These are phyloP conservation scores for Jamesozyma jinghongensis DNA, from an alignment of 805 yeast genomes.

Conservation along the genomic window DNA sequence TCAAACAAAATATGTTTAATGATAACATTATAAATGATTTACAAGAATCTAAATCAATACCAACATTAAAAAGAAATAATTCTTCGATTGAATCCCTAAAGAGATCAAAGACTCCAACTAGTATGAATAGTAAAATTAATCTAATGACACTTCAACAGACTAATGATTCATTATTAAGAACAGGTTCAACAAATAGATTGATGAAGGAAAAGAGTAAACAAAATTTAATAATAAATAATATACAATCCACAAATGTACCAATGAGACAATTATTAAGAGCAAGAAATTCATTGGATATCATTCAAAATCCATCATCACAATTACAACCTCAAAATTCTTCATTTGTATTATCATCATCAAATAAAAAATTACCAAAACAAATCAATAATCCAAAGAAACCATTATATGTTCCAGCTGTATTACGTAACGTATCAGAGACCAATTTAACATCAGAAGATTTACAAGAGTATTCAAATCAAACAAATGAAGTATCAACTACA, in stretches of 20 bases:
- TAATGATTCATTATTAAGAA: background rate
- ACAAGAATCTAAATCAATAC: too few species aligned
- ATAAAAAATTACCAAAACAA: slow-evolving; percentile 41
- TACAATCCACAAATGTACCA: too few species aligned
- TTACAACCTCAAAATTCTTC: too few species aligned
- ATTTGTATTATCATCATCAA: too few species aligned
- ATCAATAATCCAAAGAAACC: slow-evolving; percentile 78
- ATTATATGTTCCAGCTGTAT: slow-evolving; percentile 82
- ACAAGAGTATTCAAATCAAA: background rate
- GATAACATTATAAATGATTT: background rate
- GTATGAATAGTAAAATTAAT: slow-evolving; percentile 3
- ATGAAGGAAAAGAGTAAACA: too few species aligned
- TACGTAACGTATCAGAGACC: slow-evolving; percentile 43
- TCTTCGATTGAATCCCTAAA: background rate
- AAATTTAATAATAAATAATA: too few species aligned
- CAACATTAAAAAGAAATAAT: background rate
- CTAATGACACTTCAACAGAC: slow-evolving; percentile 3
- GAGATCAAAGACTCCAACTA: background rate
- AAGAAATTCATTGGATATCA: too few species aligned
- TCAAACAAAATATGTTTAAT: background rate
- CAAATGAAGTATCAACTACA: background rate
- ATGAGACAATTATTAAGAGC: too few species aligned
- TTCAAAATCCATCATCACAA: too few species aligned
- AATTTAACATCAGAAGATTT: slow-evolving; percentile 35
- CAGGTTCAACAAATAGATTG: background rate